Evolutionary conservation across 1,284 basidiomycete genomes (phyloP).

Genomic region (Trichosporon inkin): DNA sequence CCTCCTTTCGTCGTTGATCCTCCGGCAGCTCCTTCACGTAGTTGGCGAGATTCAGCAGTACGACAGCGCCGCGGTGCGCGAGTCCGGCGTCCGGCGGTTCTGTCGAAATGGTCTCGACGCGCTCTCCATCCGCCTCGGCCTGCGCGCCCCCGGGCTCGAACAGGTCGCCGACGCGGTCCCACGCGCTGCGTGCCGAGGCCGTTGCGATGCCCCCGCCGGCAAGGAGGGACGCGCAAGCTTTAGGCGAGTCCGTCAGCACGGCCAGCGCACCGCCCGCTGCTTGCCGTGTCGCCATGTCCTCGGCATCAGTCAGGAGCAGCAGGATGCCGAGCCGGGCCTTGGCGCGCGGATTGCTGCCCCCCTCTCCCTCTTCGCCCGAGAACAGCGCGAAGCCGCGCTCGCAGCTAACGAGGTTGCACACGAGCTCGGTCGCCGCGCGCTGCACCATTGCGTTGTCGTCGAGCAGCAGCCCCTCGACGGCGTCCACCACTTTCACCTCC

Average conservation of each 20-base stretch:
- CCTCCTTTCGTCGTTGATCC: not conserved
- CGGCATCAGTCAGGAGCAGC: slow-evolving; percentile 75
- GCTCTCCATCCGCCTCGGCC: slow-evolving; percentile 33
- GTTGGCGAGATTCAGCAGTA: slow-evolving; percentile 61
- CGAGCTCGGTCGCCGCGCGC: slow-evolving; percentile 82
- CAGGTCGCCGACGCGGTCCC: slow-evolving; percentile 62
- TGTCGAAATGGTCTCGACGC: slow-evolving; percentile 37
- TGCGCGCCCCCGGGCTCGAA: slow-evolving; percentile 44
- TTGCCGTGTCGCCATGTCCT: slow-evolving; percentile 72
- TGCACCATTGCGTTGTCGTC: slow-evolving; percentile 78
- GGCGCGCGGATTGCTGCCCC: slow-evolving; percentile 40
- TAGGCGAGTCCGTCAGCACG: slow-evolving; percentile 61
- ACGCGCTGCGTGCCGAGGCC: slow-evolving; percentile 53
- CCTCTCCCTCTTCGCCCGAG: slow-evolving; percentile 36
- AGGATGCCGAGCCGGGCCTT: slow-evolving; percentile 72
- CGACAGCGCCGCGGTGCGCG: slow-evolving; percentile 69
- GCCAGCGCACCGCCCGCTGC: slow-evolving; percentile 84
- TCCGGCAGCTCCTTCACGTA: slow-evolving; percentile 19
- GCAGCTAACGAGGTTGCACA: slow-evolving; percentile 83
- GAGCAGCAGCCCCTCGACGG: slow-evolving; percentile 71
- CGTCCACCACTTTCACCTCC: not conserved
- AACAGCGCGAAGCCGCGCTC: slow-evolving; percentile 64
- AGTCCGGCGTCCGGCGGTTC: slow-evolving; percentile 54
- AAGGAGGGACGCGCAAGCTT: slow-evolving; percentile 61
- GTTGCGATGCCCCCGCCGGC: slow-evolving; percentile 32